Conservation (phyloP, 2,329 filamentous ascomycete species). For the Decorospora gaudefroyi region DNA sequence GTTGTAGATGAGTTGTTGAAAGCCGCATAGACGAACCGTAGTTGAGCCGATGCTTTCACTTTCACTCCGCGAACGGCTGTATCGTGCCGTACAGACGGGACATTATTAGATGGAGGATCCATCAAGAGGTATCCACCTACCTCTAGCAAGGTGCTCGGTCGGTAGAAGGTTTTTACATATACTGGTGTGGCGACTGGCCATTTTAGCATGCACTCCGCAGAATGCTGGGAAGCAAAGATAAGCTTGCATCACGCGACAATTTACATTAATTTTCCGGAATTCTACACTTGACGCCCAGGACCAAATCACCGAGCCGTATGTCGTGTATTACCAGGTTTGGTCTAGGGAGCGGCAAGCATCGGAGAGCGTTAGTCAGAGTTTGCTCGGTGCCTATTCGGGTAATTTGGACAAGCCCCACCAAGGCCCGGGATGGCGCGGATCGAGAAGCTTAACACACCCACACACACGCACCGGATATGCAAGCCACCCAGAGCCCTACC, state of each 20-base stretch:
- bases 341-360: conserved; percentile 20
- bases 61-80: conserved; percentile 6
- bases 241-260: conserved; percentile 3
- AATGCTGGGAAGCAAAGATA: too few relatives aligned
- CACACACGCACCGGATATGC: too few relatives aligned
- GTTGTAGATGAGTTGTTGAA: conserved; percentile 36
- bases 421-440: conserved; percentile 24
- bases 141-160: too few relatives aligned
- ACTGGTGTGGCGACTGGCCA: too few relatives aligned
- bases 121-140: too few relatives aligned
- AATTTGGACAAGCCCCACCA: conserved; percentile 26
- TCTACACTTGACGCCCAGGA: conserved; percentile 1
- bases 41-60: conserved; percentile 2
- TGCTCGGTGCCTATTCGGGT: conserved; percentile 22
- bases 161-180: too few relatives aligned
- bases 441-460: conserved; percentile 28
- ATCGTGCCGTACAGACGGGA: not conserved
- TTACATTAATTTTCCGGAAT: not conserved
- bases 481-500: conserved; percentile 14
- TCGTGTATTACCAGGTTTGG: conserved; percentile 23
- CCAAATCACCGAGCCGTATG: conserved; percentile 8
- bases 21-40: conserved; percentile 12
- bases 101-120: too few relatives aligned
- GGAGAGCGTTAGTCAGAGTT: conserved; percentile 13
- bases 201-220: too few relatives aligned